Evolutionary conservation across 2,329 filamentous ascomycete genomes (phyloP), one percentile per base, ranked within the genome.

Genomic region (Triangularia verruculosa): DNA sequence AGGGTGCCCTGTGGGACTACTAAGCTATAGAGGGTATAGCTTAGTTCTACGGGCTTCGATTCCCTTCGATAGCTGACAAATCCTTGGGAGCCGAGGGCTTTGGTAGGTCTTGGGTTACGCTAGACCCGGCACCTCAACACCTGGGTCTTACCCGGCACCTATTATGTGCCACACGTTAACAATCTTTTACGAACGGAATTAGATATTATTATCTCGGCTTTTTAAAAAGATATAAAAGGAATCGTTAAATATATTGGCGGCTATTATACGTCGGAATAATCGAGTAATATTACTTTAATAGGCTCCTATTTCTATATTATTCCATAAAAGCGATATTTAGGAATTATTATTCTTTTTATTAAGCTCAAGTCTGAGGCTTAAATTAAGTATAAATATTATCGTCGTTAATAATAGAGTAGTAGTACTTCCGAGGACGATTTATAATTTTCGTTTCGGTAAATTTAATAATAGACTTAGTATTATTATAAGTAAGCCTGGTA

Each of bases 151-250:
- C n/a, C n/a, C n/a, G n/a, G n/a, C n/a, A n/a, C n/a, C n/a, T n/a
- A n/a, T n/a, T n/a, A n/a, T n/a, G n/a, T n/a, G n/a, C n/a, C n/a
- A n/a, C n/a, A n/a, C n/a, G n/a, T n/a, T n/a, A n/a, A n/a, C n/a
- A n/a, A 47, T 47, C 11, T 20, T 7, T 6, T 17, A 20, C 6
- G 39, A 27, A 32, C 61, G 61, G 22, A 28, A 59, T 51, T 51
- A 59, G 27, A 60, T 59, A 51, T 47, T 51, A 30, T 25, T 56
- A 57, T 63, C 61, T 47, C 39, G 17, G 43, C 61, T 57, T 11
- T 57, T 47, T 3, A 20, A 57, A 24, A 63, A 63, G 28, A 63
- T 27, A 34, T 32, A 54, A 22, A 59, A 2, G 17, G 15, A 27
- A 6, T 30, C 54, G 28, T 56, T 34, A 7, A 59, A n/a, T 12